Evolutionary conservation across 805 yeast genomes (phyloP), one percentile per base, ranked within the genome.

Genomic region (Blastobotrys peoriensis): DNA sequence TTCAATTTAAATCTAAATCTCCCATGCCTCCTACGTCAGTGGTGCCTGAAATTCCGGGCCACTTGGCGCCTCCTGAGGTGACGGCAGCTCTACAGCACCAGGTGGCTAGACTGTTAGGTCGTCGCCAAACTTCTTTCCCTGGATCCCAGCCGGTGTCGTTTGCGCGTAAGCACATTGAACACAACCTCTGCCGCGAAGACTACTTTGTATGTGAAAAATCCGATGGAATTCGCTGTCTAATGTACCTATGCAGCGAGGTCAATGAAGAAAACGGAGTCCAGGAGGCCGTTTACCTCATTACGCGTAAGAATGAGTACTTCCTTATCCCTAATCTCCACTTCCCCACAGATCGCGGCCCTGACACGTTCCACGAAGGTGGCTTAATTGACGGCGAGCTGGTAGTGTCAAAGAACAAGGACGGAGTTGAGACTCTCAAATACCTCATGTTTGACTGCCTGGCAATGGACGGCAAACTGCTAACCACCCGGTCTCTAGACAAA

Each of bases 121-220:
- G 80, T 52, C 35, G 25, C 16, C 17, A 23, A 18, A 27, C 38
- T 10, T 15, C 21, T n/a, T 49, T 51, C 28, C 52, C 54, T 2
- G 97, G 98, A 0, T 81, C 96, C 1, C 98, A 94, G 64, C 99
- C 99, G 0, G 86, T 91, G 2, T 86, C 96, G 20, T 89, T 93
- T 60, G 81, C 85, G 36, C 71, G 86, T 44, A 68, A 73, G 27
- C 96, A 91, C 64, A 69, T 93, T 19, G 61, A 61, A 3, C 76
- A 78, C 38, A 76, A 79, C 27, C 67, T 93, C 39, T 60, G 74
- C 59, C 65, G 72, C 2, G 79, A 81, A 47, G 98, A 94, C 57
- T 93, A 89, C 60, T 81, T 80, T 53, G 98, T 93, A 0, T 94
- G 98, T 67, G 99, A 93, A 58, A 93, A 93, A 61, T 78, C 93